Evolutionary conservation across 257 asterid species (phyloP), one percentile per base, ranked within the genome.

Genomic region (Nicotiana attenuata): DNA sequence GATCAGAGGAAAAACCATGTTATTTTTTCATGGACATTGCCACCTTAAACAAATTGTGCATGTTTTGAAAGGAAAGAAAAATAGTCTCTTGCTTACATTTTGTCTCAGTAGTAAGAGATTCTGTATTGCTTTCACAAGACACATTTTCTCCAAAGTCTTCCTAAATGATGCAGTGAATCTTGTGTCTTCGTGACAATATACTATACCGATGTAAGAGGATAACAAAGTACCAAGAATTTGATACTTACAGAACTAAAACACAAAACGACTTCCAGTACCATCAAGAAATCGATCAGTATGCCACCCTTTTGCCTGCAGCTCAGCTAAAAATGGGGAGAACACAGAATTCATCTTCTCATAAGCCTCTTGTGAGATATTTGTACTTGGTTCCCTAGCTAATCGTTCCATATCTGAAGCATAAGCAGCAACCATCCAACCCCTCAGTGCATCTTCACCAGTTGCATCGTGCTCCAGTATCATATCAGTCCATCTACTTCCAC

Each of bases 351-450:
- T 96, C 84, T 87, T 90, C 79, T 82, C 91, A 65, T 94, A 94
- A 26, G 91, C 97, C 84, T 89, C 96, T 77, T 29, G 77, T 87
- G 91, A 65, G 2, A 86, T 90, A 29, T 68, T 64, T 14, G 63
- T 90, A 16, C 75, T 77, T 6, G 77, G 65, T 57, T 78, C 77
- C 9, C 35, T 24, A 22, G 52, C 63, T 15, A 87, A 85, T 53
- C 80, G 89, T 81, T 91, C 90, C 38, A 90, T 85, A 69, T 88
- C 89, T 61, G 96, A 87, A 77, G 97, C 93, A 85, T 93, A 96
- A 14, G 97, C 99, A 85, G 98, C 99, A 73, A 96, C 98, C 59
- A 94, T 88, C 99, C 98, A 96, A n/a, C 97, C 99, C 88, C 98
- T 90, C 91, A 96, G 77, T 47, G 97, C 98, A 85, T 96, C 98